Base-by-base conservation (phyloP, 257 asterid genomes). In the Scutellaria minor region DNA sequence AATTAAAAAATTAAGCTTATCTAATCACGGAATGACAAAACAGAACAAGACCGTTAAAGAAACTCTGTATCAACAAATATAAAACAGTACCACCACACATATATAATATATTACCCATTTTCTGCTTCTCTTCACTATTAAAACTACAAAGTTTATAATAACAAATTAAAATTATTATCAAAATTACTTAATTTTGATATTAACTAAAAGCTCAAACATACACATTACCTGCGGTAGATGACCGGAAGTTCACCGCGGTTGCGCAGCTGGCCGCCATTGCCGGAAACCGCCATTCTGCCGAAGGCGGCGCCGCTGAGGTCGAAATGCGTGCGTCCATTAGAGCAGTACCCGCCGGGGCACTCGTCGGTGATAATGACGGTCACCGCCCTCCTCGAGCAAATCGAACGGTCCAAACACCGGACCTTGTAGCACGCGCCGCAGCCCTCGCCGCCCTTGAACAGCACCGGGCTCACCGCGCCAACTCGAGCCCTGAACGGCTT, bases 261-360 rank as follows among this genome's bases (percentile, higher is more conserved):
- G 58, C 99, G 95, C 70, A 94, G 90, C 68, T 78, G 79, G 40
- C 89, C 95, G 20, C 90, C 86, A 48, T 60, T 44, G 15, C 99
- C 99, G 77, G 89, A 47, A 15, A 91, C 75, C 0, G 99, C 99
- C 96, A 94, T 87, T 12, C 96, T 86, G 20, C 97, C 87, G 66
- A 91, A 94, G 22, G 97, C 99, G 53, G 99, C 97, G 52, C 99
- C 99, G 70, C 99, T 88, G 70, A 91, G 97, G 71, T 94, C 99
- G 12, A 94, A 91, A 59, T 91, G 99, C 45, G 84, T 69, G 37
- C 83, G 80, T 5, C 83, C 93, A 6, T 81, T 79, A 11, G 95
- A 83, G 68, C 99, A 87, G 64, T 86, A 89, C 0, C 96, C 96
- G 45, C 96, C 95, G 54, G 99, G 99, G 70, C 97, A 89, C 78